Percentiles rank a stretch among this genome's conserved stretches.
Evolutionary conservation across 768 basidiomycete species (phyloP).

Genomic region (Scleroderma citrinum): DNA sequence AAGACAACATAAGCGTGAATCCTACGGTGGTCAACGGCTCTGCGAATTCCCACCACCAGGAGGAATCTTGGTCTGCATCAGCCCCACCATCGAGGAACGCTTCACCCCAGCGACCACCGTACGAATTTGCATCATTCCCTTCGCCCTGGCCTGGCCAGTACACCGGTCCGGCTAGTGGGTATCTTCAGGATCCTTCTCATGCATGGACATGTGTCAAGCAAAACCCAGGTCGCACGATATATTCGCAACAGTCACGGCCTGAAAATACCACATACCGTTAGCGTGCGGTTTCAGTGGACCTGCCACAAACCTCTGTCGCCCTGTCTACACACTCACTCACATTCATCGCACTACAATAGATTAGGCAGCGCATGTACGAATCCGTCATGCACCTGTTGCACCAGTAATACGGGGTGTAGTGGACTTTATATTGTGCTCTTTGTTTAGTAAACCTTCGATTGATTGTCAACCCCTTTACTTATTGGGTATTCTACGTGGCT

Average conservation of each 20-base stretch:
- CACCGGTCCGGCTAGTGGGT: constrained; percentile 46
- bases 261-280: constrained; percentile 28
- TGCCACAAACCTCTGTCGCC: not conserved
- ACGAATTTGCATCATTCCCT: constrained; percentile 20
- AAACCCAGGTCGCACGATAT: constrained; percentile 59
- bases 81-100: constrained; percentile 18
- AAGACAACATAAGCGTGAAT: constrained; percentile 15
- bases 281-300: constrained; percentile 4
- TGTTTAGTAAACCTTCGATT: not conserved
- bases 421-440: not conserved
- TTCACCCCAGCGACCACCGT: constrained; percentile 11
- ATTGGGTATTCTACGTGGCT: too few relatives aligned
- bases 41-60: constrained; percentile 11
- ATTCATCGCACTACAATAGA: constrained; percentile 1
- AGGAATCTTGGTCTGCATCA: constrained; percentile 20
- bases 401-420: not conserved
- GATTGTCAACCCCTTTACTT: not conserved
- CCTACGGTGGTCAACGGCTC: constrained; percentile 17
- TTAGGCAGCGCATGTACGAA: not conserved
- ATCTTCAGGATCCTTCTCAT: constrained; percentile 37
- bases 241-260: constrained; percentile 43
- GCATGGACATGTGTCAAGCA: constrained; percentile 32
- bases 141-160: constrained; percentile 33
- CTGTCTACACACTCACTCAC: not conserved
- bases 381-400: not conserved